A percentile compares a stretch with the other conserved stretches of the same genome.
phyloP scores from a whole-genome alignment of 129 eudicot genomes.

The Smallanthus sonchifolius region DNA sequence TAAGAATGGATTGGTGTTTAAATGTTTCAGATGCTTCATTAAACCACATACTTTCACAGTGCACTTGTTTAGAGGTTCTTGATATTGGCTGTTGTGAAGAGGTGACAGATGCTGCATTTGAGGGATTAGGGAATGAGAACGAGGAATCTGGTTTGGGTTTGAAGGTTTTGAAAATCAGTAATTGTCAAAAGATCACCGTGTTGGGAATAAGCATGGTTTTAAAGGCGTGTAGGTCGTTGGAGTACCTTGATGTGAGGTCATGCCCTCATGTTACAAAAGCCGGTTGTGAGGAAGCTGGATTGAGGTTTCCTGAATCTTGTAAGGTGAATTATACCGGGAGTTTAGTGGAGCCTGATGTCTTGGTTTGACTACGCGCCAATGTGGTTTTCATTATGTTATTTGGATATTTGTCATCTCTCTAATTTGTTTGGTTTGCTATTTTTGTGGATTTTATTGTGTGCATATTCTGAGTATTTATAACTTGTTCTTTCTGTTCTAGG shows the following conservation, averaged over 20 bases:
- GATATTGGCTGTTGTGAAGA: conserved; percentile 94
- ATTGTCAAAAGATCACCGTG: conserved; percentile 84
- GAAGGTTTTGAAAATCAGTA: conserved; percentile 67
- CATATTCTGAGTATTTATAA: conserved; percentile 8
- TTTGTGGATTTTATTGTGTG: conserved; percentile 15
- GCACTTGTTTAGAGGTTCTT: conserved; percentile 69
- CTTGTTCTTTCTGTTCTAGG: neutral
- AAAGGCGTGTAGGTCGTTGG: conserved; percentile 56
- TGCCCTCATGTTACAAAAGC: conserved; percentile 75
- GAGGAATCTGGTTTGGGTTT: conserved; percentile 34
- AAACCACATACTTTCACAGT: conserved; percentile 46
- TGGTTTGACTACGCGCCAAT: conserved; percentile 27
- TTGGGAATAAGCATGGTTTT: conserved; percentile 58
- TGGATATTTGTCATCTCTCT: neutral
- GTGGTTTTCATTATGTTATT: conserved; percentile 6
- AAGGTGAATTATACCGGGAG: conserved; percentile 79
- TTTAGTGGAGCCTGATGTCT: conserved; percentile 72
- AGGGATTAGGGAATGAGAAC: conserved; percentile 34
- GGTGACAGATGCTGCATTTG: conserved; percentile 85
- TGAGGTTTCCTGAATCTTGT: conserved; percentile 70
- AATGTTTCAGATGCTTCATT: conserved; percentile 74
- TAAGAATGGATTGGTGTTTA: conserved; percentile 94
- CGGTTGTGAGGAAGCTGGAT: conserved; percentile 78
- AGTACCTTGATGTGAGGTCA: conserved; percentile 82
- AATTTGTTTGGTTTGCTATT: neutral